phyloP scores from a whole-genome alignment of 2,329 filamentous ascomycete genomes.

The Domatiomyces catenatus region DNA sequence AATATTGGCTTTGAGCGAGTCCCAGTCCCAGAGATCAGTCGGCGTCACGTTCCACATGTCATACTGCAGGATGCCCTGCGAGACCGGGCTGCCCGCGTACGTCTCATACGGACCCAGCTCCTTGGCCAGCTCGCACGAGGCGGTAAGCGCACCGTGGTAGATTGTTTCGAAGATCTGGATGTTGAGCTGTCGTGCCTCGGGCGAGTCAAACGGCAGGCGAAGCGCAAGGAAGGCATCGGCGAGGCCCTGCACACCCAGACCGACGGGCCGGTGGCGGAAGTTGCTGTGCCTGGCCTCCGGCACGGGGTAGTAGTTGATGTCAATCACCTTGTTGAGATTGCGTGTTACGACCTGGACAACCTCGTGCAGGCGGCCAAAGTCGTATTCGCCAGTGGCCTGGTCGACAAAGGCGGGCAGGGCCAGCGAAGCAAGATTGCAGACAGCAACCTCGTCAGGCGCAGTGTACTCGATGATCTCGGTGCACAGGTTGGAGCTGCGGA shows the following conservation, averaged over 20 bases:
- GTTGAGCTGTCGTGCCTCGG: constrained; percentile 85
- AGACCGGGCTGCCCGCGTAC: constrained; percentile 85
- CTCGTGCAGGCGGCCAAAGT: constrained; percentile 94
- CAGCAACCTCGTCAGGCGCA: constrained; percentile 92
- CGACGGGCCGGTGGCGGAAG: constrained; percentile 89
- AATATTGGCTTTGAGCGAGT: constrained; percentile 72
- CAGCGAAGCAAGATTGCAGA: constrained; percentile 93
- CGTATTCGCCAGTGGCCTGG: constrained; percentile 66
- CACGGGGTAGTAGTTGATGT: constrained; percentile 97
- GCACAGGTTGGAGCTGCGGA: constrained; percentile 96
- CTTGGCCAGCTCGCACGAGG: constrained; percentile 74
- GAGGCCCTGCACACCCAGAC: constrained; percentile 92
- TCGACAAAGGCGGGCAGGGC: constrained; percentile 85
- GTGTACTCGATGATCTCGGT: constrained; percentile 98
- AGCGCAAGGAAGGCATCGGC: constrained; percentile 96
- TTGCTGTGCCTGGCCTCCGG: constrained; percentile 88
- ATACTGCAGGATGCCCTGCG: constrained; percentile 89
- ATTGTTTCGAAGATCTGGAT: constrained; percentile 99
- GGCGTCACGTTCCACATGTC: constrained; percentile 98
- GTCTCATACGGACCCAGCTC: constrained; percentile 71
- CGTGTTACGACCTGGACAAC: constrained; percentile 81
- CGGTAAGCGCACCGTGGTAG: constrained; percentile 86
- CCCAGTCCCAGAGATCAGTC: constrained; percentile 94
- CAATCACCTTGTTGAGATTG: constrained; percentile 97
- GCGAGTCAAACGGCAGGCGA: constrained; percentile 90